Percentiles rank a stretch among this genome's conserved stretches.
These are phyloP conservation scores for Perkinsela sp. DNA, from an alignment of 208 protist species.

Conservation along the genomic window DNA sequence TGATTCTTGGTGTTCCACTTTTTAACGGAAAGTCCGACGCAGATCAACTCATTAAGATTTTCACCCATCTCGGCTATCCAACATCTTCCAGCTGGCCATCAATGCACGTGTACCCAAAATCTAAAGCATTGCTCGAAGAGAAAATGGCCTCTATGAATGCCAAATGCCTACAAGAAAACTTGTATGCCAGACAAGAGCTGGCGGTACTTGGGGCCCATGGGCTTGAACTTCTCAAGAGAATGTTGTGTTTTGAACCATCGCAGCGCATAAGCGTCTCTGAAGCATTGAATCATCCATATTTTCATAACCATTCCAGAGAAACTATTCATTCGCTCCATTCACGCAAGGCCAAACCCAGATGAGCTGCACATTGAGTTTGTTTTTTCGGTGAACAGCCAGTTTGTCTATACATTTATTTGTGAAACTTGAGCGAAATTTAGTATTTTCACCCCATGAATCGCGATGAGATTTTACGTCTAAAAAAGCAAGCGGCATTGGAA, in stretches of 20 bases:
- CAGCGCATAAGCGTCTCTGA: conserved; percentile 22
- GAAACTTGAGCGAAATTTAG: no score
- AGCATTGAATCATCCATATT: conserved; percentile 25
- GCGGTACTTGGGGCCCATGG: conserved; percentile 18
- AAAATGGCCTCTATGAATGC: conserved; percentile 4
- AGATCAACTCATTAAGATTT: conserved; percentile 60
- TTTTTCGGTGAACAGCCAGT: no score
- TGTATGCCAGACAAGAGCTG: conserved; percentile 5
- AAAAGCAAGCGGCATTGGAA: background rate
- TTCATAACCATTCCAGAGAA: no score
- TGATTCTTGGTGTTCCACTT: conserved; percentile 48
- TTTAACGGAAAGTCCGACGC: conserved; percentile 49
- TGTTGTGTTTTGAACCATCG: conserved; percentile 26
- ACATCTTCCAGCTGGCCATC: conserved; percentile 72
- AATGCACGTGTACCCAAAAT: conserved; percentile 24
- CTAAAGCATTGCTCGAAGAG: conserved; percentile 10
- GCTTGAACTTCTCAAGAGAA: conserved; percentile 21
- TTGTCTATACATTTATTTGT: no score
- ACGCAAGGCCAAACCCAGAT: no score
- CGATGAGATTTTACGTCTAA: background rate
- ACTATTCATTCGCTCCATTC: no score
- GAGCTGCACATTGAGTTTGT: no score
- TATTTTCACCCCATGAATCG: no score
- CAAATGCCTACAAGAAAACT: conserved; percentile 2
- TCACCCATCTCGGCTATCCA: conserved; percentile 65